Percentiles rank a stretch among this genome's conserved stretches.
Evolutionary conservation across 768 basidiomycete species (phyloP).

Genomic region (Tremella mesenterica): DNA sequence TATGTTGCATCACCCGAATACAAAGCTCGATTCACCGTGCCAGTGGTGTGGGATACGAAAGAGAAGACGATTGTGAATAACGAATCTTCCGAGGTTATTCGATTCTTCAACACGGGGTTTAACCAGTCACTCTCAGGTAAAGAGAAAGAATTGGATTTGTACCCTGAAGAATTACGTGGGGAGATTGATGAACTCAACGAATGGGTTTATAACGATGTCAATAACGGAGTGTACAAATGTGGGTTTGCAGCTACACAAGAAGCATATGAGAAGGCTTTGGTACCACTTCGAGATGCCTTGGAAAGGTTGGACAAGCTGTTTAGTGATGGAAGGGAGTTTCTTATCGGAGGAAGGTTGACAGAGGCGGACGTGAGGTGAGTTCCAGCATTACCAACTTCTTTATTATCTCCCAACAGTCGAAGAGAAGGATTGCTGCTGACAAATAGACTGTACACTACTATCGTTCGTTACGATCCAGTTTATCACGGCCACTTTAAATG

Average conservation of each 20-base stretch:
- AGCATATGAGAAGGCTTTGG: slow-evolving; percentile 72
- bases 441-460: slow-evolving; percentile 81
- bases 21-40: slow-evolving; percentile 48
- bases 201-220: slow-evolving; percentile 70
- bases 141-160: slow-evolving; percentile 56
- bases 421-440: not conserved
- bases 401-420: not conserved
- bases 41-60: slow-evolving; percentile 80
- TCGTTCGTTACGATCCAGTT: slow-evolving; percentile 57
- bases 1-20: slow-evolving; percentile 65
- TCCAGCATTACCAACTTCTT: not conserved
- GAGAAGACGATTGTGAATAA: slow-evolving; percentile 83
- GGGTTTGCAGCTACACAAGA: slow-evolving; percentile 76
- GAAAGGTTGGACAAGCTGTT: slow-evolving; percentile 73
- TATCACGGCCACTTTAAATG: slow-evolving; percentile 93
- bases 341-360: slow-evolving; percentile 74
- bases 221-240: slow-evolving; percentile 62
- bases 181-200: slow-evolving; percentile 79
- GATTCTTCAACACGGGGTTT: slow-evolving; percentile 77
- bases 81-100: slow-evolving; percentile 81
- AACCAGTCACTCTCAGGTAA: slow-evolving; percentile 60
- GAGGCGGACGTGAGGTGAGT: slow-evolving; percentile 48
- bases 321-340: slow-evolving; percentile 62
- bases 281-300: slow-evolving; percentile 64
- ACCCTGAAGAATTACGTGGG: slow-evolving; percentile 60